phyloP scores from a whole-genome alignment of 192 early-diverging fungal genomes.

The Mortierella hygrophila region DNA sequence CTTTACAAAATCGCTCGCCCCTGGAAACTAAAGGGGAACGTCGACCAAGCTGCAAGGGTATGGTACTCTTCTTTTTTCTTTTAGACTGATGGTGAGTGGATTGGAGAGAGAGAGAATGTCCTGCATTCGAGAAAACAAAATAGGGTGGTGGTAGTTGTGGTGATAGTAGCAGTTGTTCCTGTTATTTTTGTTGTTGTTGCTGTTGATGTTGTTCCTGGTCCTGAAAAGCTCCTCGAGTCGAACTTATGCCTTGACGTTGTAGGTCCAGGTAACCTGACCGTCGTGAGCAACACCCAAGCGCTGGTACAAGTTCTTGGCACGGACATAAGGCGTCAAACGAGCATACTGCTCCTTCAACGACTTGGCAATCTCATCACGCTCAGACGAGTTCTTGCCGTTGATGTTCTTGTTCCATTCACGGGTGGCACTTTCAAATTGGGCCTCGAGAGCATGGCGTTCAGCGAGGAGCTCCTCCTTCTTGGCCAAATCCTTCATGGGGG shows the following conservation, averaged over 20 bases:
- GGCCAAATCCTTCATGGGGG: slow-evolving; percentile 56
- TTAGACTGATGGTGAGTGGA: not conserved
- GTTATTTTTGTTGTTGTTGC: not conserved
- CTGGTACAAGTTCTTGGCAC: slow-evolving; percentile 60
- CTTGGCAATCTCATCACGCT: slow-evolving; percentile 57
- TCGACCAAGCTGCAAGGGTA: slow-evolving; percentile 29
- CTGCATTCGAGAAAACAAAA: slow-evolving; percentile 19
- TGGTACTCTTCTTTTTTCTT: not conserved
- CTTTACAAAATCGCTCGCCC: slow-evolving; percentile 1
- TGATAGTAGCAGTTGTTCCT: no score
- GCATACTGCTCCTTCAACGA: slow-evolving; percentile 61
- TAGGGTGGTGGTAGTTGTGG: not conserved
- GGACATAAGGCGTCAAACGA: slow-evolving; percentile 64
- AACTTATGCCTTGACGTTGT: slow-evolving; percentile 44
- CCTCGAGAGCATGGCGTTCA: slow-evolving; percentile 50
- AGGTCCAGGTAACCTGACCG: slow-evolving; percentile 51
- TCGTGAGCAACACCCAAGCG: slow-evolving; percentile 55
- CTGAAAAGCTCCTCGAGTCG: not conserved
- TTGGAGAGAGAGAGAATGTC: slow-evolving; percentile 21
- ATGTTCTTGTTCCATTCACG: slow-evolving; percentile 63
- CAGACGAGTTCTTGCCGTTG: slow-evolving; percentile 54
- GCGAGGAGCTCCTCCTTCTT: slow-evolving; percentile 49
- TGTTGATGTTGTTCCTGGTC: no score
- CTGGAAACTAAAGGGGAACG: not conserved
- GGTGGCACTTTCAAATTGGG: slow-evolving; percentile 62